These are phyloP conservation scores for Aureoboletus auriporus DNA, from an alignment of 768 basidiomycete species.

Conservation along the genomic window DNA sequence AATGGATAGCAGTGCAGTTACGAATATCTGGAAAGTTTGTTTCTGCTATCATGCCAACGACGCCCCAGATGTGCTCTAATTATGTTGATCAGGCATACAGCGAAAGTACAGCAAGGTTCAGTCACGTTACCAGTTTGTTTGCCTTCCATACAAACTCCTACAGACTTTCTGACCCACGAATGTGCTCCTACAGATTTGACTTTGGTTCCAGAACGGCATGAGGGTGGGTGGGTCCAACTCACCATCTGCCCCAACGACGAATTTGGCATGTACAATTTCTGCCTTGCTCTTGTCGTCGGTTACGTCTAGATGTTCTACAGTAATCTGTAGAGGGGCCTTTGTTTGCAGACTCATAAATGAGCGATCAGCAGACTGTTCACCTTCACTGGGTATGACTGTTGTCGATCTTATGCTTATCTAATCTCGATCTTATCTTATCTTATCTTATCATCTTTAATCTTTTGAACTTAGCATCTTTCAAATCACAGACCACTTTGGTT, in stretches of 20 bases:
- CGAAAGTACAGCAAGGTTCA: not conserved
- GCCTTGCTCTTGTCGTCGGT: slow-evolving; percentile 33
- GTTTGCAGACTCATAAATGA: too few species aligned
- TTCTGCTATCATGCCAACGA: slow-evolving; percentile 42
- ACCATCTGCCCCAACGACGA: slow-evolving; percentile 76
- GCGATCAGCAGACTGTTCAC: not conserved
- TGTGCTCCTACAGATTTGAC: slow-evolving; percentile 54
- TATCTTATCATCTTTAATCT: too few species aligned
- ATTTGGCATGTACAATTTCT: slow-evolving; percentile 68
- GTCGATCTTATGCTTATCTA: too few species aligned
- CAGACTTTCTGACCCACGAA: slow-evolving; percentile 73
- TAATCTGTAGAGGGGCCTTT: slow-evolving; percentile 13
- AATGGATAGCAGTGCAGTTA: slow-evolving; percentile 46
- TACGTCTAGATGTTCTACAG: slow-evolving; percentile 15
- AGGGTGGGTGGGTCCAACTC: not conserved
- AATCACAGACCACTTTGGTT: too few species aligned
- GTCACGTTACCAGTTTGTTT: slow-evolving; percentile 48
- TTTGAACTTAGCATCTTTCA: too few species aligned
- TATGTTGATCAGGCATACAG: not conserved
- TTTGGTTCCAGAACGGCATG: not conserved
- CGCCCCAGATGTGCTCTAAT: slow-evolving; percentile 41
- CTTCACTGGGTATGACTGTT: slow-evolving; percentile 22
- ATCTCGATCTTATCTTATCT: too few species aligned
- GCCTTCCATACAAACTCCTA: slow-evolving; percentile 70
- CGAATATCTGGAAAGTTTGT: slow-evolving; percentile 56